Conservation (phyloP, 1,284 basidiomycete species). For the Rhizoctonia solani region DNA sequence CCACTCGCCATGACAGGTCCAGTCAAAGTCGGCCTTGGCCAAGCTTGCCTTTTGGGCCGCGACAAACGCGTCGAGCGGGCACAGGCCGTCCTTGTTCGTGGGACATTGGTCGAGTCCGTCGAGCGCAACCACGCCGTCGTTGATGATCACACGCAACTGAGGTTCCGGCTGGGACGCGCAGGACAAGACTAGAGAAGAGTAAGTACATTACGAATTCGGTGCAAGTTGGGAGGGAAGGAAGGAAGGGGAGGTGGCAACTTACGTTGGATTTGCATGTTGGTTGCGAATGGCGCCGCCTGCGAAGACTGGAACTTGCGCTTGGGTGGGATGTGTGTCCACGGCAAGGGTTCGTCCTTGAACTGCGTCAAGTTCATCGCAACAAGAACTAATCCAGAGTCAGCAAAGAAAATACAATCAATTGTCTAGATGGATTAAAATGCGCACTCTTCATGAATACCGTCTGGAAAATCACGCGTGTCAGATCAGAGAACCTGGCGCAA, state of each 20-base stretch:
- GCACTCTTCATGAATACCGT: constrained; percentile 44
- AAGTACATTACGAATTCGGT: constrained; percentile 11
- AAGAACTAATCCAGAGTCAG: constrained; percentile 37
- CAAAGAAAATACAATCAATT: constrained; percentile 35
- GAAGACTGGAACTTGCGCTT: constrained; percentile 56
- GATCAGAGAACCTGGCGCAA: constrained; percentile 19
- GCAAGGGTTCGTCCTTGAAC: constrained; percentile 69
- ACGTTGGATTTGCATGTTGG: constrained; percentile 75
- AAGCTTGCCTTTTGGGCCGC: constrained; percentile 69
- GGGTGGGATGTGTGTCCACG: constrained; percentile 69
- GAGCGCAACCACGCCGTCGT: constrained; percentile 86
- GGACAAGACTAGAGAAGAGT: constrained; percentile 57
- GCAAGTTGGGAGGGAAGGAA: not conserved
- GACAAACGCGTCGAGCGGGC: constrained; percentile 75
- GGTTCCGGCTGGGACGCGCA: constrained; percentile 51
- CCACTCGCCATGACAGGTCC: constrained; percentile 79
- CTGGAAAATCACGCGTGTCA: constrained; percentile 41
- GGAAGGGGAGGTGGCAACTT: too few species aligned
- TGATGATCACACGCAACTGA: constrained; percentile 80
- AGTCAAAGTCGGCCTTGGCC: constrained; percentile 71
- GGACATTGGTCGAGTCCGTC: constrained; percentile 75
- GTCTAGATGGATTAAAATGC: constrained; percentile 47
- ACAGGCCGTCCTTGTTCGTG: constrained; percentile 72
- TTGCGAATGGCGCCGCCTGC: constrained; percentile 45
- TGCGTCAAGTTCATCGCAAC: constrained; percentile 54